Evolutionary conservation across 495 filamentous ascomycete genomes (phyloP).

Genomic region (Neurospora sp.): DNA sequence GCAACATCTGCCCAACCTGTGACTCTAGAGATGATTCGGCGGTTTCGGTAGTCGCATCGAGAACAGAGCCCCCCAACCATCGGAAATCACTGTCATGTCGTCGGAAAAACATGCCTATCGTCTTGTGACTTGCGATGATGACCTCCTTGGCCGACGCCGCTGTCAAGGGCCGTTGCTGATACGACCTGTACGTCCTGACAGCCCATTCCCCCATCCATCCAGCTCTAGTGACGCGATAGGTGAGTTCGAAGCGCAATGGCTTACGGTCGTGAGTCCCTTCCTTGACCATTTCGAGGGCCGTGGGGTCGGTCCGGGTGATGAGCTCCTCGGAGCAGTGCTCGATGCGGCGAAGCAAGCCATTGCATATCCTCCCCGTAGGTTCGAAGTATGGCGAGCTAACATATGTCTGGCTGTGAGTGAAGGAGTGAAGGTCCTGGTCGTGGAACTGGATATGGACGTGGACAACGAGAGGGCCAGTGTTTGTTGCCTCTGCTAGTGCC

Average conservation of each 20-base stretch:
- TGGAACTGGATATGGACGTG: conserved; percentile 37
- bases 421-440: conserved; percentile 29
- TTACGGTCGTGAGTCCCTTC: conserved; percentile 27
- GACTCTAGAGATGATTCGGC: conserved; percentile 21
- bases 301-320: conserved; percentile 37
- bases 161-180: conserved; percentile 34
- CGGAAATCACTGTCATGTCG: conserved; percentile 34
- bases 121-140: conserved; percentile 31
- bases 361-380: conserved; percentile 29
- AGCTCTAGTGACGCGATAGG: conserved; percentile 28
- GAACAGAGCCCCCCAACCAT: conserved; percentile 30
- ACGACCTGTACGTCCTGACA: conserved; percentile 32
- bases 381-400: conserved; percentile 28
- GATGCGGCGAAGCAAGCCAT: conserved; percentile 34
- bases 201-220: conserved; percentile 30
- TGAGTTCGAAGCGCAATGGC: conserved; percentile 34
- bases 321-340: conserved; percentile 39
- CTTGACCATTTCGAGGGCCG: conserved; percentile 28
- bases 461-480: conserved; percentile 13
- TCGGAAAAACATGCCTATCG: conserved; percentile 35
- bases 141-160: conserved; percentile 31
- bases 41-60: conserved; percentile 20
- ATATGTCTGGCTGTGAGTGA: conserved; percentile 28
- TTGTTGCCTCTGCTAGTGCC: neutral
- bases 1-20: conserved; percentile 22